Evolutionary conservation across 257 asterid species (phyloP), one percentile per base, ranked within the genome.

Genomic region (Nicotiana tabacum): DNA sequence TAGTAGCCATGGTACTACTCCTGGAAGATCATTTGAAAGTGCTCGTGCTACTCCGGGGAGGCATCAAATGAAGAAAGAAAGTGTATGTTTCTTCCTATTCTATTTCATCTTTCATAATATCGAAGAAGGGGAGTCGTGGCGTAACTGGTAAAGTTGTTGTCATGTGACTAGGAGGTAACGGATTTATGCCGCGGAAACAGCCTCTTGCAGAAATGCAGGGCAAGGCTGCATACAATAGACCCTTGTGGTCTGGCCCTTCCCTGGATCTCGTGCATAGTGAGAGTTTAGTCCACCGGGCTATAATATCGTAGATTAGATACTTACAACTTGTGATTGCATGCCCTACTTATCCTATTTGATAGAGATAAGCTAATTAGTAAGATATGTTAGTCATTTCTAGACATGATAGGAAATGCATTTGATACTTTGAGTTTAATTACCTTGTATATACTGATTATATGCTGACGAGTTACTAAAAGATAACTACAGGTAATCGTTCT

Each of bases 1-100:
- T n/a, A 88, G 90, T 27, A 81, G 90, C 83, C 92, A 88, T 60
- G 95, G 94, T 76, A 83, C 83, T 0, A 77, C 69, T 60, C 87
- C 82, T 3, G 88, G 67, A 9, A 87, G 87, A 30, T 83, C 87
- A 67, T 87, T 81, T 48, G 92, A 86, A 85, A 78, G 90, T 15
- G 43, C 37, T 46, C 81, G 27, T 56, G 58, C 66, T 86, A 64
- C 90, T 56, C 87, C 89, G 18, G 90, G 89, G 61, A 88, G 88
- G 58, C 72, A 95, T 37, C 53, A 57, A 32, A 24, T 21, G 46
- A 32, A 77, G 68, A 81, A 74, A 7, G 96, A 90, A 85, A 92
- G 96, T 85, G 99, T 95, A 87, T 64, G 97, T 62, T 53, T 78
- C 79, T 65, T 21, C 80, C 46, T 51, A 7, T 76, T 27, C 65